Evolutionary conservation across 2,329 filamentous ascomycete genomes (phyloP), one percentile per base, ranked within the genome.

Genomic region (Clarireedia monteithiana): DNA sequence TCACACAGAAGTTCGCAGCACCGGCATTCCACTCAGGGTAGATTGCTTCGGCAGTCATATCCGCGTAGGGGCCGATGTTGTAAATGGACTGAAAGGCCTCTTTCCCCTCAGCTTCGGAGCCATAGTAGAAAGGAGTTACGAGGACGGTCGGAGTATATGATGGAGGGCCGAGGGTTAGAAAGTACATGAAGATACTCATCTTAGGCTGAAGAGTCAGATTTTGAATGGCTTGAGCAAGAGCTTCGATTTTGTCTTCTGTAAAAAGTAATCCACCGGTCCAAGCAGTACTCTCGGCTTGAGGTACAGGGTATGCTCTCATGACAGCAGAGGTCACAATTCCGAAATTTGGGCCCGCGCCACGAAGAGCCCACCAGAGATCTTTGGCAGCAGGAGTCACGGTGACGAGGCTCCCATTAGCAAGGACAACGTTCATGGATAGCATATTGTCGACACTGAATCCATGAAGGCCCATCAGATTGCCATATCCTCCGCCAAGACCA

Each of bases 121-220:
- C 45, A 47, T 26, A 26, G n/a, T 47, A 47, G n/a, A 15, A 42
- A 12, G n/a, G 45, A 26, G n/a, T 47, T 24, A 47, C 10, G 0
- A 70, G 58, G 38, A 74, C 58, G 3, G 26, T 10, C 23, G 17
- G 23, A 20, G 20, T 20, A 20, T 20, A 20, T 20, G 20, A 20
- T 20, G 20, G 20, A 20, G 20, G 20, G 20, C 20, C 20, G 20
- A 20, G 20, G 20, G 20, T 23, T n/a, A 45, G 42, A 12, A 45
- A 53, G 36, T 30, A 56, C 26, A 56, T 49, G 20, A 34, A 45
- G n/a, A 57, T 42, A 7, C 44, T 45, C 55, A 57, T 49, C n/a
- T 52, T 15, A 30, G 55, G 44, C 15, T n/a, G 17, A 5, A 53
- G 17, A n/a, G 26, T n/a, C 4, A 57, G 20, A 14, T 26, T n/a